Evolutionary conservation across 306 rosid species (phyloP).

Genomic region (Morella rubra): DNA sequence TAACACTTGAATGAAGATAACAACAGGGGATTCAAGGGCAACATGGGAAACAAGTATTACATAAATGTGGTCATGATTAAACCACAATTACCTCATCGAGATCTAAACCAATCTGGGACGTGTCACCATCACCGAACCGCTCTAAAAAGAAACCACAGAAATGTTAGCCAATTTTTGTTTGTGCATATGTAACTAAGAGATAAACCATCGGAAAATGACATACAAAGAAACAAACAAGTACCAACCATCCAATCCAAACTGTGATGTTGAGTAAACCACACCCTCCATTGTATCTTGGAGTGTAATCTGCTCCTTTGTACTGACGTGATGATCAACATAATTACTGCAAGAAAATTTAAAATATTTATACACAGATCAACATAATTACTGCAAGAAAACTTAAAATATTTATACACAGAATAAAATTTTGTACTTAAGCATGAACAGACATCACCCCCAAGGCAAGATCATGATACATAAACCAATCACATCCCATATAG

Average conservation of each 20-base stretch:
- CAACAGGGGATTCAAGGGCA: not conserved
- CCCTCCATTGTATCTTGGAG: slow-evolving; percentile 97
- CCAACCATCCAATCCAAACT: slow-evolving; percentile 98
- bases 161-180: slow-evolving; percentile 22
- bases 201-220: slow-evolving; percentile 10
- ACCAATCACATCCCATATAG: not conserved
- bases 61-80: slow-evolving; percentile 10
- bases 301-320: slow-evolving; percentile 93
- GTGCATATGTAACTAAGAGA: slow-evolving; percentile 8
- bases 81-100: slow-evolving; percentile 81
- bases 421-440: slow-evolving; percentile 28
- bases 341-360: slow-evolving; percentile 61
- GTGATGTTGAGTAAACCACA: slow-evolving; percentile 84
- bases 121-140: slow-evolving; percentile 98
- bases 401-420: slow-evolving; percentile 29
- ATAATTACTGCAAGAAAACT: slow-evolving; percentile 72
- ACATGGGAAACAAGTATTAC: not conserved
- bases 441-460: slow-evolving; percentile 12
- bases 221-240: slow-evolving; percentile 22
- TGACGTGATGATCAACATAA: slow-evolving; percentile 92
- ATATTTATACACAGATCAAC: slow-evolving; percentile 33
- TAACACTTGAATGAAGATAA: not conserved
- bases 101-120: slow-evolving; percentile 97
- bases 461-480: not conserved
- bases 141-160: slow-evolving; percentile 49